Evolutionary conservation across 495 filamentous ascomycete species (phyloP), one percentile per base, ranked within the genome.

Genomic region (Tuber brumale): DNA sequence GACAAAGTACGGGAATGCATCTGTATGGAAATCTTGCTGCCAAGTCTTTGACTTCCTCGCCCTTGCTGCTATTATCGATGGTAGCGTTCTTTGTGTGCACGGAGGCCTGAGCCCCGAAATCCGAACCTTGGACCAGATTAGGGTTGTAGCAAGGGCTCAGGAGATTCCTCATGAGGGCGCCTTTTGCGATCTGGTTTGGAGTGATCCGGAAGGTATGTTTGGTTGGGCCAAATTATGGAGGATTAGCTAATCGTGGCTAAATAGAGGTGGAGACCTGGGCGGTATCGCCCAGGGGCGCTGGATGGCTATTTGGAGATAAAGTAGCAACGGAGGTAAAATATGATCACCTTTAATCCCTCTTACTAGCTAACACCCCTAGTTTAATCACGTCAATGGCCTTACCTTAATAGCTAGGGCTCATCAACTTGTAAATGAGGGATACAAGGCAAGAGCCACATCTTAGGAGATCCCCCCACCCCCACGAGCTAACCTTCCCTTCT

Each of bases 21-120:
- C 93, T 14, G 95, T 99, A 31, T 99, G 95, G 95, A 99, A 99
- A 85, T 93, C 94, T 0, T 99, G 95, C 85, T 99, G 95, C 81
- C 96, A 98, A 85, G 95, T 99, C 35, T 99, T 99, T 81, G 95
- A 99, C 85, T 99, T 99, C 84, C 89, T 99, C 71, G 94, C 96
- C 19, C 89, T 99, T 35, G 95, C 95, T 42, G 95, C 95, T 35
- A 97, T 99, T 79, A 93, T 99, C 70, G 95, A 99, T 81, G 96
- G 95, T 73, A 93, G 95, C 83, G 94, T 99, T 37, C 88, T 99
- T 8, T 99, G 95, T 84, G 96, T 99, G 70, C 95, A 99, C 83
- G 95, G 95, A 75, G 95, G 95, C n/a, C 83, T 99, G 76, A 95
- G 92, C 80, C 95, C 95, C 3, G 95, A 99, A 85, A 99, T 99